phyloP scores from a whole-genome alignment of 192 early-diverging fungal genomes.

The Radiomyces spectabilis region DNA sequence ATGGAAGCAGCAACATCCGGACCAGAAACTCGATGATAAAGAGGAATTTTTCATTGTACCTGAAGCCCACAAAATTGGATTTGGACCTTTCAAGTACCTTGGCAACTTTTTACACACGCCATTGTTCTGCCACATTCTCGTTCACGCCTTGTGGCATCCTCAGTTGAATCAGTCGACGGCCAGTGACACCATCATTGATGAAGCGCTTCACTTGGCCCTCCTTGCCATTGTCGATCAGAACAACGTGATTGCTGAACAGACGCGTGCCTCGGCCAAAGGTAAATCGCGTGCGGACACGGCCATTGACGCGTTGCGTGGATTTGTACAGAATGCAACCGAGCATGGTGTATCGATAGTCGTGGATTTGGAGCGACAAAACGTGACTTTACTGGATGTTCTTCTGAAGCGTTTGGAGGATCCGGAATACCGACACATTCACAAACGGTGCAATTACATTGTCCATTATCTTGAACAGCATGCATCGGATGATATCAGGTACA shows the following conservation, averaged over 20 bases:
- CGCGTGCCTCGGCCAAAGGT: conserved; percentile 18
- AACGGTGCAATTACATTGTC: conserved; percentile 62
- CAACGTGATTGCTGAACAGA: conserved; percentile 20
- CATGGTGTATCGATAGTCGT: too few species aligned
- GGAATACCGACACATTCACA: conserved; percentile 69
- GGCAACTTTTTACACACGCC: conserved; percentile 66
- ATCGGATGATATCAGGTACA: conserved; percentile 27
- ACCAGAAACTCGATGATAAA: conserved; percentile 22
- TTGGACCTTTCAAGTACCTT: conserved; percentile 62
- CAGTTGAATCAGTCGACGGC: too few species aligned
- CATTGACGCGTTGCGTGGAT: too few species aligned
- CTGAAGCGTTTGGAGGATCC: conserved; percentile 62
- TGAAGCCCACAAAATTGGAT: conserved; percentile 40
- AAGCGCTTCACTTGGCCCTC: conserved; percentile 72
- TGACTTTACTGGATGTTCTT: conserved; percentile 64
- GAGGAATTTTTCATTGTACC: conserved; percentile 37
- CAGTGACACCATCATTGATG: conserved; percentile 72
- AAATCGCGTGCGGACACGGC: conserved; percentile 8
- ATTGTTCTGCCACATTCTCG: conserved; percentile 68
- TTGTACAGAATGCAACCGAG: too few species aligned
- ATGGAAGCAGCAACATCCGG: neutral
- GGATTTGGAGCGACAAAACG: conserved; percentile 35
- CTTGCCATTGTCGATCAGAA: conserved; percentile 60
- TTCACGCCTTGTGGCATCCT: conserved; percentile 59
- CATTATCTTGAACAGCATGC: conserved; percentile 57